phyloP scores from a whole-genome alignment of 768 basidiomycete species.

The Lyophyllum decastes region DNA sequence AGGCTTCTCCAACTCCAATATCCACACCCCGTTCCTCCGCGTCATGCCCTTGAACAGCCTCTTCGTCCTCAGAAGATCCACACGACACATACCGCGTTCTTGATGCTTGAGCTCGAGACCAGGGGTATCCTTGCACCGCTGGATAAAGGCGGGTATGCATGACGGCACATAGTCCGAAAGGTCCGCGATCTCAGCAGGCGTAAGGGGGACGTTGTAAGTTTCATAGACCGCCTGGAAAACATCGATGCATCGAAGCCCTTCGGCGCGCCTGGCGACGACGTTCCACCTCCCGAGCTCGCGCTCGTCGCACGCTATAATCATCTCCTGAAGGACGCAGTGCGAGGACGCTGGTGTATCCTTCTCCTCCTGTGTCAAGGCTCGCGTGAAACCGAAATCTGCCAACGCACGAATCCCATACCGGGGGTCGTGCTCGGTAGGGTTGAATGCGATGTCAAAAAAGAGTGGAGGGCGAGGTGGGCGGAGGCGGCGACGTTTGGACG shows the following conservation, averaged over 20 bases:
- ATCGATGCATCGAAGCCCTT: conserved; percentile 54
- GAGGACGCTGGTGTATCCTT: conserved; percentile 43
- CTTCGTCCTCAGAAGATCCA: conserved; percentile 54
- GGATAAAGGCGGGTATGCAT: conserved; percentile 44
- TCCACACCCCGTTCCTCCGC: conserved; percentile 33
- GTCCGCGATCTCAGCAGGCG: conserved; percentile 37
- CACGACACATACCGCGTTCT: conserved; percentile 51
- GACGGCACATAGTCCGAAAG: conserved; percentile 26
- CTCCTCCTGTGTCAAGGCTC: conserved; percentile 35
- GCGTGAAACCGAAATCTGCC: neutral
- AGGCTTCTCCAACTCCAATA: conserved; percentile 22
- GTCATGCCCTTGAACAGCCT: conserved; percentile 57
- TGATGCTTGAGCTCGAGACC: conserved; percentile 42
- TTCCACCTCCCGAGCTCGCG: conserved; percentile 39
- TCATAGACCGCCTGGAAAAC: conserved; percentile 61
- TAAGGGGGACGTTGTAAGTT: conserved; percentile 45
- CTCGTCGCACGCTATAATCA: conserved; percentile 46
- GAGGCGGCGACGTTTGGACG: neutral
- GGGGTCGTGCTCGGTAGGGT: neutral
- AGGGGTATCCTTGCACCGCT: conserved; percentile 45
- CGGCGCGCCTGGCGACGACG: conserved; percentile 41
- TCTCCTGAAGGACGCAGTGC: conserved; percentile 44
- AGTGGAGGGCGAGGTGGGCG: neutral
- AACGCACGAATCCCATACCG: conserved; percentile 7
- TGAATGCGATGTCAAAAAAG: conserved; percentile 14